Percentiles rank a stretch among this genome's conserved stretches.
Evolutionary conservation across 257 asterid species (phyloP).

Genomic region (Scutellaria galericulata): DNA sequence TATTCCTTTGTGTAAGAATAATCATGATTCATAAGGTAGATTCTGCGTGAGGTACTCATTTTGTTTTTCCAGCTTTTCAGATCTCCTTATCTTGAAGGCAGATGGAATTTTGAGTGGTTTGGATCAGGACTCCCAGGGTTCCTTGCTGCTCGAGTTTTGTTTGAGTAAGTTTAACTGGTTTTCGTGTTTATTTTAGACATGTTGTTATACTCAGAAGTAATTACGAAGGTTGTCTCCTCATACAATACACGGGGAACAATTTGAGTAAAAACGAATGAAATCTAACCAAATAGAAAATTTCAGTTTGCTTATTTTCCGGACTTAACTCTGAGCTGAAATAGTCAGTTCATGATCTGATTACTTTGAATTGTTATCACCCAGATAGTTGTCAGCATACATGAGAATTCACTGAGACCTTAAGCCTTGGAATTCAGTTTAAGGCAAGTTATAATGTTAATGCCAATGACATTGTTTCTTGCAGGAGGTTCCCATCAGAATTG

Average conservation of each 20-base stretch:
- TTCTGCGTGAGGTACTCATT: slow-evolving; percentile 34
- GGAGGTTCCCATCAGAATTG: slow-evolving; percentile 73
- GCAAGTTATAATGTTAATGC: slow-evolving; percentile 23
- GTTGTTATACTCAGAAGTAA: background rate
- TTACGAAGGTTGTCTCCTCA: background rate
- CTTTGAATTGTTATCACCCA: background rate
- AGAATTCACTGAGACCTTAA: background rate
- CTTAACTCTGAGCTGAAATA: background rate
- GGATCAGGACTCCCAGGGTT: slow-evolving; percentile 78
- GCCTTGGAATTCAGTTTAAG: background rate
- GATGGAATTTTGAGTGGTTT: slow-evolving; percentile 76
- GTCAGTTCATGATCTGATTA: background rate
- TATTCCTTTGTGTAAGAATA: slow-evolving; percentile 41
- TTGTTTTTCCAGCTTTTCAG: slow-evolving; percentile 46
- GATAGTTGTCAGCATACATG: background rate
- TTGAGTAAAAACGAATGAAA: background rate
- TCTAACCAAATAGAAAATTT: background rate
- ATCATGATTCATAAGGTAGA: slow-evolving; percentile 13
- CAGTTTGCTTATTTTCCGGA: background rate
- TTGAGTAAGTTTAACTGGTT: slow-evolving; percentile 54
- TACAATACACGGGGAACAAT: background rate
- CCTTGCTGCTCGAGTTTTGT: slow-evolving; percentile 55
- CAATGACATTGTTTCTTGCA: slow-evolving; percentile 37
- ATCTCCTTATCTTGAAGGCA: slow-evolving; percentile 70
- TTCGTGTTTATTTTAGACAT: background rate